Evolutionary conservation across 2,329 filamentous ascomycete species (phyloP).

Genomic region (Tricladium varicosporioides): DNA sequence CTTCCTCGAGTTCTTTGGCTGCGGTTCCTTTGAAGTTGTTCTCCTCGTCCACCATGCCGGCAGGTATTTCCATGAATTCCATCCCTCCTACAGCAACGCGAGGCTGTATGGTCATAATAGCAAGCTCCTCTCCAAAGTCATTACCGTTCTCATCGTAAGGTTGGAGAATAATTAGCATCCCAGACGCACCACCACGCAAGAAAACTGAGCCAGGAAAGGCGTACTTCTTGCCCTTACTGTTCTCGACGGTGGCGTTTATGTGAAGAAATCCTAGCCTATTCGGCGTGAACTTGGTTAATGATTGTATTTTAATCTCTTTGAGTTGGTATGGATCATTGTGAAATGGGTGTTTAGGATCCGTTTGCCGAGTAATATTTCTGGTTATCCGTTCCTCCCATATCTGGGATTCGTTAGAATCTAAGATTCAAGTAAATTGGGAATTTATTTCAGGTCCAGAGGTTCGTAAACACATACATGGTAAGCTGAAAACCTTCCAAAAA

Average conservation of each 20-base stretch:
- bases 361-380: too few relatives aligned
- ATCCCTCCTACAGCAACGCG: conserved; percentile 55
- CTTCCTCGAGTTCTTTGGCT: conserved; percentile 60
- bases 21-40: conserved; percentile 55
- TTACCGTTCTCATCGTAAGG: conserved; percentile 45
- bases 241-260: conserved; percentile 47
- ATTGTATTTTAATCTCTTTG: too few relatives aligned
- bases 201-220: conserved; percentile 53
- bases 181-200: conserved; percentile 59
- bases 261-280: conserved; percentile 56
- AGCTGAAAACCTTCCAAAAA: too few relatives aligned
- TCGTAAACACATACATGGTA: too few relatives aligned
- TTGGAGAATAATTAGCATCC: conserved; percentile 46
- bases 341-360: too few relatives aligned
- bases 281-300: too few relatives aligned
- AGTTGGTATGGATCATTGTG: too few relatives aligned
- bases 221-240: conserved; percentile 42
- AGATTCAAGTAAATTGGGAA: too few relatives aligned
- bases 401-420: too few relatives aligned
- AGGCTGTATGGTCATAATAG: conserved; percentile 58
- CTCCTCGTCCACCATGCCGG: conserved; percentile 55
- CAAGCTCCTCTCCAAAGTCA: conserved; percentile 49
- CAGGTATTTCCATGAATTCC: conserved; percentile 54
- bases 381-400: too few relatives aligned
- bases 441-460: too few relatives aligned